These are phyloP conservation scores for Nepenthes gracilis DNA, from an alignment of 148 eudicot genomes.

Conservation along the genomic window DNA sequence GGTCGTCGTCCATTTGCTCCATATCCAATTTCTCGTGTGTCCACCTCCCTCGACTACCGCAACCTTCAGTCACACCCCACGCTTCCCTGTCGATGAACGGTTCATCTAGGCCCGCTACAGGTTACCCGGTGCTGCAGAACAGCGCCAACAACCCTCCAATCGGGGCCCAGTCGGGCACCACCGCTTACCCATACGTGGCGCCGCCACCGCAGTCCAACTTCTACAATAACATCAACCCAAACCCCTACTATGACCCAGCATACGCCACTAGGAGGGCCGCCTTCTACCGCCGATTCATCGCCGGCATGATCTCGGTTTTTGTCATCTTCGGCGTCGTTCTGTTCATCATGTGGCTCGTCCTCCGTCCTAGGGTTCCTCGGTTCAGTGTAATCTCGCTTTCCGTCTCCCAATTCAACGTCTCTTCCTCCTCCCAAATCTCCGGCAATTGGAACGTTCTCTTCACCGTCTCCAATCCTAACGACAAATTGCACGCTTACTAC, in stretches of 20 bases:
- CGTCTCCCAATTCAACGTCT: conserved; percentile 34
- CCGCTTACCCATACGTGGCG: conserved; percentile 33
- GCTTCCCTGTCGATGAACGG: conserved; percentile 21
- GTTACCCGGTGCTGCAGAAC: conserved; percentile 34
- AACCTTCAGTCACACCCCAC: background rate
- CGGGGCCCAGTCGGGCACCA: conserved; percentile 4
- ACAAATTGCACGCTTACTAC: conserved; percentile 30
- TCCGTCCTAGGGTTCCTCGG: conserved; percentile 70
- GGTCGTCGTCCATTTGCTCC: no score
- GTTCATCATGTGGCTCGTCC: conserved; percentile 61
- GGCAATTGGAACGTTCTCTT: conserved; percentile 21
- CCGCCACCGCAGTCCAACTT: conserved; percentile 22
- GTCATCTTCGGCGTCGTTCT: conserved; percentile 40
- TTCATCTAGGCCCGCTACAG: conserved; percentile 37
- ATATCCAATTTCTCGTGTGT: no score
- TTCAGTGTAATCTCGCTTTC: conserved; percentile 40
- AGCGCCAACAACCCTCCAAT: conserved; percentile 14
- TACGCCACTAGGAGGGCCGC: conserved; percentile 33
- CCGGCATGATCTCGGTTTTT: conserved; percentile 32
- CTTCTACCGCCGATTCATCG: conserved; percentile 55
- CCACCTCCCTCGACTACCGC: no score
- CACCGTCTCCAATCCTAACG: conserved; percentile 35
- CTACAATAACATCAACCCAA: conserved; percentile 21
- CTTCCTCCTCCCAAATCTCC: conserved; percentile 19
- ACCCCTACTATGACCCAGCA: conserved; percentile 16